phyloP scores from a whole-genome alignment of 2,329 filamentous ascomycete species.

The Geosmithia putterillii region DNA sequence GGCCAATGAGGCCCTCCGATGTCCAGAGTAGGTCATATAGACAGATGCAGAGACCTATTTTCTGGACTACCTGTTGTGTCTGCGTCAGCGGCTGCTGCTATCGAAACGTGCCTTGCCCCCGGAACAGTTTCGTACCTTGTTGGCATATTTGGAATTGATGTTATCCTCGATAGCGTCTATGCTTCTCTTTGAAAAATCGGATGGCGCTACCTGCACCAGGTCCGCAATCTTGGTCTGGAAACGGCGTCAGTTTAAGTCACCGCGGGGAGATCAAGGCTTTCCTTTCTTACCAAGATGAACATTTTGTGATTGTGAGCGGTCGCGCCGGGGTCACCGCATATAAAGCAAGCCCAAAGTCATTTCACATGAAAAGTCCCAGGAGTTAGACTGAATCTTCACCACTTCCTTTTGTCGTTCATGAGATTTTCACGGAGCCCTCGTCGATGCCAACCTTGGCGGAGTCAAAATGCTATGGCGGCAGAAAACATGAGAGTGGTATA shows the following conservation, averaged over 20 bases:
- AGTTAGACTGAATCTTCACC: not conserved
- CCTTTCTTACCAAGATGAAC: conserved; percentile 34
- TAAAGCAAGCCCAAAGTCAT: not conserved
- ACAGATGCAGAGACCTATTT: conserved; percentile 85
- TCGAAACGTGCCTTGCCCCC: not conserved
- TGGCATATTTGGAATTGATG: conserved; percentile 93
- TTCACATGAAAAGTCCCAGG: not conserved
- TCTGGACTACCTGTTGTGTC: conserved; percentile 61
- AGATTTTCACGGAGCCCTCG: not conserved
- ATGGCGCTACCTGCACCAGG: conserved; percentile 81
- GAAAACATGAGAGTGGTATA: not conserved
- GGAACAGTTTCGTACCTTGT: conserved; percentile 47
- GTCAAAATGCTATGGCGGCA: not conserved
- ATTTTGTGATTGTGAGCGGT: conserved; percentile 14
- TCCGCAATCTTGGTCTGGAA: conserved; percentile 81
- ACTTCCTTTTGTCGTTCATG: not conserved
- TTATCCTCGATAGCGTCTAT: conserved; percentile 85
- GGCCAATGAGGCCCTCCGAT: conserved; percentile 87
- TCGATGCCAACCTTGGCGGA: not conserved
- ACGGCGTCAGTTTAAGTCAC: not conserved
- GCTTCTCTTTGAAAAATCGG: conserved; percentile 77
- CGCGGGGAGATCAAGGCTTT: not conserved
- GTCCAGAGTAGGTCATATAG: conserved; percentile 83
- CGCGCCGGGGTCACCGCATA: not conserved
- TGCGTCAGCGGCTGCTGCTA: not conserved